Evolutionary conservation across 192 early-diverging fungal genomes (phyloP), one percentile per base, ranked within the genome.

Genomic region (Rhizophagus sp.): DNA sequence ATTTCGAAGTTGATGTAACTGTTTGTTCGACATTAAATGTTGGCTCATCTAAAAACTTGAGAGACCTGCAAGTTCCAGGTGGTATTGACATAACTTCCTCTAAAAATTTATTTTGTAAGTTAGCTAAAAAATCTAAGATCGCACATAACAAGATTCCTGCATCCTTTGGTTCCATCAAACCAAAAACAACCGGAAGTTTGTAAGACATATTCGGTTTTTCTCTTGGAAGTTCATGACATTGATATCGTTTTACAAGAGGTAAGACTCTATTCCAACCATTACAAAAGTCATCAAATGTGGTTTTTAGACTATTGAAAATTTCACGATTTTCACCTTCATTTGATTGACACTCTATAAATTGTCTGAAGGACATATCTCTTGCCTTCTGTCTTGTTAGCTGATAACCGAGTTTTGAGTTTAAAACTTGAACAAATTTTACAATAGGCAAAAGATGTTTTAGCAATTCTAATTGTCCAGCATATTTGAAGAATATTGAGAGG

Each of bases 41-140:
- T 19, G 34, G 19, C 17, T 39, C 73, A 22, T 69, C 34, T 61
- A 62, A 41, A 71, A 73, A 69, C 13, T 39, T 62, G 24, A 80
- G 27, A 19, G 68, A 75, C 24, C 9, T 15, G 19, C 71, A 73
- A 13, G 24, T 61, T 80, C 49, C 79, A 30, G 71, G 27, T 30
- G 34, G 41, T 15, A 62, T 69, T 61, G 17, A 19, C n/a, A 25
- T 33, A 17, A 73, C 15, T 9, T 80, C 71, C 27, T 19, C 19
- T 27, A 80, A 6, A 30, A 80, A 80, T 6, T 64, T 27, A 24
- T 64, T 64, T 64, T 64, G 63, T 27, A 64, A 64, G n/a, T 64
- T 27, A 25, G 13, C 63, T 27, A 64, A 64, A 11, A 24, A 64
- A 11, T 64, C 63, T n/a, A 64, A 25, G 3, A 27, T 27, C n/a